Evolutionary conservation across 1,139 yeast species (phyloP), one percentile per base, ranked within the genome.

Genomic region (Geotrichum siamense): DNA sequence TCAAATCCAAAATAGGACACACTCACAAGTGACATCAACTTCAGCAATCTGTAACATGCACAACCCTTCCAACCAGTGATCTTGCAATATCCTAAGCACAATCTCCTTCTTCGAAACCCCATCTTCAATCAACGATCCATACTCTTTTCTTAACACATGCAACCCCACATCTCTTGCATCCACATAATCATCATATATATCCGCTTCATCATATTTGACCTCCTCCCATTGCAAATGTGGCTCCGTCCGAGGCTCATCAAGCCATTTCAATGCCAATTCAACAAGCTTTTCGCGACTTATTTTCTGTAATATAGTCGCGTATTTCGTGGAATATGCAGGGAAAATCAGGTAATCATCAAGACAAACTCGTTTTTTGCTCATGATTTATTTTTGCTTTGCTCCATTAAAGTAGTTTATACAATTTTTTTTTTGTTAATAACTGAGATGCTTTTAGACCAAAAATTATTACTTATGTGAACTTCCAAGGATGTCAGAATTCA

Each of bases 1-100:
- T 10, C 5, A 27, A 31, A 9, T 4, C 10, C 10, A 13, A 8
- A 28, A 8, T n/a, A 28, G 31, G 31, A 28, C 2, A 1, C 3
- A 34, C 54, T 33, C 39, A 51, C 55, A 57, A 53, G 78, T 82
- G 47, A 82, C 75, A 54, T 84, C 94, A 6, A 82, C 63, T 52
- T 82, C 89, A 0, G 94, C 82, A 38, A 79, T 59, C 56, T 84
- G 94, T 16, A 77, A 67, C 5, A 82, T 61, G 53, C 79, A 82
- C 39, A 83, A 61, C 0, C 94, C 94, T 2, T 64, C 55, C 1
- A 74, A 68, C 78, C 87, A 83, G 55, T 68, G 76, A 27, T 77
- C 77, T 31, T 65, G 68, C 6, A 79, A 50, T 12, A 81, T 64
- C 39, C 63, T 62, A 48, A 78, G 80, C 2, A 78, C 64, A 10